Percentiles rank a stretch among this genome's conserved stretches.
phyloP scores from a whole-genome alignment of 2,329 filamentous ascomycete genomes.

The Didymella pomorum region DNA sequence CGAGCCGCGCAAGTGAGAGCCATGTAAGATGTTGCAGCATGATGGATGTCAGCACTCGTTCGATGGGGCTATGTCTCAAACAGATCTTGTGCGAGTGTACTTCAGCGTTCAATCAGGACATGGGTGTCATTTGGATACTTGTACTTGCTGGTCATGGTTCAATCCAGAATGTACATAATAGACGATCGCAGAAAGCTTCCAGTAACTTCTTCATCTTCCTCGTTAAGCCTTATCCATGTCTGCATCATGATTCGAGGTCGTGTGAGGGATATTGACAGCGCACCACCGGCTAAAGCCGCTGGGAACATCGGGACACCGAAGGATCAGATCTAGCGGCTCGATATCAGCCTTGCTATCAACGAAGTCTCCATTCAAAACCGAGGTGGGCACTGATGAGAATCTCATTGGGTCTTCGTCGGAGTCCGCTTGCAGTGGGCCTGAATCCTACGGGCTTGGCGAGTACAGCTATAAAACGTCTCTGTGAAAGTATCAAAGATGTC shows the following conservation, averaged over 20 bases:
- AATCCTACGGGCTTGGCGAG: background rate
- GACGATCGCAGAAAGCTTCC: background rate
- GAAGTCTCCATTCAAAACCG: background rate
- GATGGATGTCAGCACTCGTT: background rate
- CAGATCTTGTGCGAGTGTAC: background rate
- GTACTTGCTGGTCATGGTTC: background rate
- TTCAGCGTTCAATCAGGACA: background rate
- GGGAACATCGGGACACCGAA: background rate
- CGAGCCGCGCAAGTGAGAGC: conserved; percentile 5
- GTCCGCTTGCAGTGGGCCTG: background rate
- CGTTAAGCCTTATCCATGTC: background rate
- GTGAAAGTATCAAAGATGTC: background rate
- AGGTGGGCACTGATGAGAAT: background rate
- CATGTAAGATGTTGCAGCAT: background rate
- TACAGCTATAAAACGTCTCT: background rate
- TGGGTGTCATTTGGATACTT: background rate
- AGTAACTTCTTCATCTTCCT: background rate
- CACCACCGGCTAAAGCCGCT: background rate
- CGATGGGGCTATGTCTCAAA: background rate
- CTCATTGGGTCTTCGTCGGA: background rate
- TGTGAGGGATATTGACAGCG: background rate
- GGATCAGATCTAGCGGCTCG: background rate
- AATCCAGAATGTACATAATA: background rate
- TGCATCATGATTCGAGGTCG: background rate
- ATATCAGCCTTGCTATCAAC: background rate